A percentile compares a stretch with the other conserved stretches of the same genome.
Evolutionary conservation across 805 yeast species (phyloP).

Genomic region (Metschnikowia henanensis): DNA sequence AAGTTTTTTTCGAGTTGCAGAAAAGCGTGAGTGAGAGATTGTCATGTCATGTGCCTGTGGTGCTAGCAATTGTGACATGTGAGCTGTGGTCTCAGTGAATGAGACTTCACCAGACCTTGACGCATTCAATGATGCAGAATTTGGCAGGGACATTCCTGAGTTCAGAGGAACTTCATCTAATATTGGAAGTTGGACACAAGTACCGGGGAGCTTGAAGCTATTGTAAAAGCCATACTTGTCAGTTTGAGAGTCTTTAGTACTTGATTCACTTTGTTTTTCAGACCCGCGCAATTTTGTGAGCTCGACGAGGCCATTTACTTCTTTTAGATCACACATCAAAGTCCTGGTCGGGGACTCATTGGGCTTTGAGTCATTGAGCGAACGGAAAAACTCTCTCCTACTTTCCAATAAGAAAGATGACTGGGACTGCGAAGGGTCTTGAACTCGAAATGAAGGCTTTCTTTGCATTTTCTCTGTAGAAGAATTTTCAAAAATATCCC

Average conservation of each 20-base stretch:
- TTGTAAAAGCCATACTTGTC: constrained; percentile 51
- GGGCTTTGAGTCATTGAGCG: no score
- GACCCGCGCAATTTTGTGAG: constrained; percentile 30
- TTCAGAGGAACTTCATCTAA: no score
- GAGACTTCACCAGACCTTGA: not conserved
- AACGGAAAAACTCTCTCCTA: no score
- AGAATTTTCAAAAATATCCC: no score
- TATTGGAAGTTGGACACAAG: not conserved
- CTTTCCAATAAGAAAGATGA: no score
- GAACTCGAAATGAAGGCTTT: no score
- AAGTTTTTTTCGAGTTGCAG: constrained; percentile 26
- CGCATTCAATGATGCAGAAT: no score
- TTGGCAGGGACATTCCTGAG: no score
- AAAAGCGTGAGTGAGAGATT: not conserved
- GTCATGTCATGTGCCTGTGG: not conserved
- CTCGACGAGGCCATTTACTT: constrained; percentile 40
- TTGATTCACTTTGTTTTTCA: not conserved
- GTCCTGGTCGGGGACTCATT: not conserved
- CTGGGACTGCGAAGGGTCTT: no score
- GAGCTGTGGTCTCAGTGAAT: not conserved
- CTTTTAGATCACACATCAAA: not conserved
- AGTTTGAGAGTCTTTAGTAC: constrained; percentile 26
- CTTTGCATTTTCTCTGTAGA: no score
- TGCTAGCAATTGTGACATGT: not conserved
- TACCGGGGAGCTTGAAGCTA: no score